Evolutionary conservation across 441 rosid species (phyloP), one percentile per base, ranked within the genome.

Genomic region (Manihot esculenta): DNA sequence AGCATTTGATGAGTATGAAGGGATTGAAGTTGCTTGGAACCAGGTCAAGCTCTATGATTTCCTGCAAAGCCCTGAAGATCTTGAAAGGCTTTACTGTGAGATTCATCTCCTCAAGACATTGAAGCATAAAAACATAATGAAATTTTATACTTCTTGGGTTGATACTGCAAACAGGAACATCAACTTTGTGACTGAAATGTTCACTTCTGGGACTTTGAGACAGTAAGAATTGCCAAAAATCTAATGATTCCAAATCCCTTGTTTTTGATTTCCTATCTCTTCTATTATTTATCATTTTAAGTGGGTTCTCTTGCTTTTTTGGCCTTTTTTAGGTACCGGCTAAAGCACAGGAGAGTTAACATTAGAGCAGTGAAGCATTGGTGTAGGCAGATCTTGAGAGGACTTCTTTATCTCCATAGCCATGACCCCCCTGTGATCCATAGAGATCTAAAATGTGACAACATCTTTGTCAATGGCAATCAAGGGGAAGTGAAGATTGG

Each of bases 401-500:
- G 99, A 33, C 88, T 94, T 60, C 79, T 79, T 49, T 94, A 94
- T 83, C 93, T 94, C 44, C 99, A 94, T 73, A 87, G 81, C 78
- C 93, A 78, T 74, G 94, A 93, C 72, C 98, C 99, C 51, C 98
- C 95, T 35, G 96, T 95, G 75, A 95, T 95, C 71, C 99, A 95
- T 23, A 84, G 99, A 70, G 99, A 95, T 88, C 97, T 95, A 58
- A 95, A 95, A 83, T 95, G 99, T 80, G 98, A 93, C 69, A 95
- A 95, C 73, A 91, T 95, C 69, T 95, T 95, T 72, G 79, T 95
- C 35, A 95, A 95, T 69, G 99, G 99, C 2, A 95, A 91, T 80
- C 98, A 91, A 80, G 99, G 99, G 27, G 97, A 92, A 72, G 95
- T 95, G 64, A 95, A 95, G 83, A 95, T 95, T 38, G 99, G 98